Conservation (phyloP, 2,329 filamentous ascomycete genomes). For the Nannizziopsis barbatae region DNA sequence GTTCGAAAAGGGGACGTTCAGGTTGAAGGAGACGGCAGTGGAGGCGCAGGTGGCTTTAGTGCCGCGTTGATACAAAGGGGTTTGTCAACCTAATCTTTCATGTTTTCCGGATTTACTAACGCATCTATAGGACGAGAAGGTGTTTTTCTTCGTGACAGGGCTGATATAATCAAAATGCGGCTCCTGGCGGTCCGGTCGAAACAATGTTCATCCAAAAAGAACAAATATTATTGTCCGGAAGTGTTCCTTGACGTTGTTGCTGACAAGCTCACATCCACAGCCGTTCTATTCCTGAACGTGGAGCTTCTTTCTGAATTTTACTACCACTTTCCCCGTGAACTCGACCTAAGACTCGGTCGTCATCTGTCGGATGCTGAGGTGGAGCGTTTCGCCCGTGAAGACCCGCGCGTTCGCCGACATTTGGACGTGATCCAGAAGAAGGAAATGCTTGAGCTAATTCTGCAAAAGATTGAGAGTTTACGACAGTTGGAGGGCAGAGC, state of each 20-base stretch:
- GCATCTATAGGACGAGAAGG: constrained; percentile 64
- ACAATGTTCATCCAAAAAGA: constrained; percentile 69
- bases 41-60: constrained; percentile 88
- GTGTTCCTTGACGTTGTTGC: constrained; percentile 96
- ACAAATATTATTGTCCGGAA: constrained; percentile 95
- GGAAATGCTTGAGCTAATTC: constrained; percentile 79
- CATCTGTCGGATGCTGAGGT: constrained; percentile 68
- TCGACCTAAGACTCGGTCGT: constrained; percentile 75
- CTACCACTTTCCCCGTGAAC: constrained; percentile 88
- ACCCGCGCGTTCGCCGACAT: constrained; percentile 78
- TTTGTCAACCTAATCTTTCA: constrained; percentile 33
- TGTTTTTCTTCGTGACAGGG: constrained; percentile 82
- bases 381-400: constrained; percentile 83
- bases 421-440: constrained; percentile 87
- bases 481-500: constrained; percentile 69
- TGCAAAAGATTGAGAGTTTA: constrained; percentile 91
- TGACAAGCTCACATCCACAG: constrained; percentile 85
- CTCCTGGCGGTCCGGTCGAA: constrained; percentile 78
- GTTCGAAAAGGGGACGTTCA: constrained; percentile 74
- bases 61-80: constrained; percentile 72
- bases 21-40: constrained; percentile 70
- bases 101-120: constrained; percentile 14
- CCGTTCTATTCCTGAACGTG: constrained; percentile 93
- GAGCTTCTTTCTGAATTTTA: constrained; percentile 95
- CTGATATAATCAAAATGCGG: constrained; percentile 82